These are phyloP conservation scores for Tuber borchii DNA, from an alignment of 495 filamentous ascomycete genomes.

Conservation along the genomic window DNA sequence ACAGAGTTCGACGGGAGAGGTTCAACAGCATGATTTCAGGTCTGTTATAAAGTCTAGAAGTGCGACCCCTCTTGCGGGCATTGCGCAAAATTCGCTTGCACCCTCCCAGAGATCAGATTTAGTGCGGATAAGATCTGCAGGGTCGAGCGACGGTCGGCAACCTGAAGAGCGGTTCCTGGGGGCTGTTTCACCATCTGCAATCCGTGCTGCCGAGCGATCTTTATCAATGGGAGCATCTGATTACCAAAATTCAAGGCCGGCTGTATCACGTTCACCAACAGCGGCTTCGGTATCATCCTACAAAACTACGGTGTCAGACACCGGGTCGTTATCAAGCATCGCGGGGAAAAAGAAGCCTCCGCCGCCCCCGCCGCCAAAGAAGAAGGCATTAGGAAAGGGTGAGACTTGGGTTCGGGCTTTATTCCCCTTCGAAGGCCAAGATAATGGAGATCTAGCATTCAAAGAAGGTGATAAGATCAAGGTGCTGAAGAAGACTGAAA, in stretches of 20 bases:
- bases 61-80: slow-evolving; percentile 21
- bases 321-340: slow-evolving; percentile 20
- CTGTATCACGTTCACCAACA: slow-evolving; percentile 16
- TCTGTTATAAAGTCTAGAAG: slow-evolving; percentile 22
- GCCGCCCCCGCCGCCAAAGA: slow-evolving; percentile 63
- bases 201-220: neutral
- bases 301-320: slow-evolving; percentile 35
- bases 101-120: slow-evolving; percentile 2
- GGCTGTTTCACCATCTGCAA: neutral
- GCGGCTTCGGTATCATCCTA: slow-evolving; percentile 36
- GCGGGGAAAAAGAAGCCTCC: slow-evolving; percentile 61
- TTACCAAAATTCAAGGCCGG: slow-evolving; percentile 10
- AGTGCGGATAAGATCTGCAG: slow-evolving; percentile 1
- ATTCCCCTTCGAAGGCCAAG: slow-evolving; percentile 71
- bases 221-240: neutral
- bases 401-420: slow-evolving; percentile 68
- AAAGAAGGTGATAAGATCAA: slow-evolving; percentile 76
- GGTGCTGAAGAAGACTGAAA: slow-evolving; percentile 75
- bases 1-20: neutral
- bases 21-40: slow-evolving; percentile 11
- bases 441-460: slow-evolving; percentile 70
- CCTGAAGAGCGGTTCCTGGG: neutral
- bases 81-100: slow-evolving; percentile 11
- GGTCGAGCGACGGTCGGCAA: neutral
- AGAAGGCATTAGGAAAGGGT: slow-evolving; percentile 45